A percentile compares a stretch with the other conserved stretches of the same genome.
phyloP scores from a whole-genome alignment of 2,329 filamentous ascomycete species.

The Talaromyces sp. region DNA sequence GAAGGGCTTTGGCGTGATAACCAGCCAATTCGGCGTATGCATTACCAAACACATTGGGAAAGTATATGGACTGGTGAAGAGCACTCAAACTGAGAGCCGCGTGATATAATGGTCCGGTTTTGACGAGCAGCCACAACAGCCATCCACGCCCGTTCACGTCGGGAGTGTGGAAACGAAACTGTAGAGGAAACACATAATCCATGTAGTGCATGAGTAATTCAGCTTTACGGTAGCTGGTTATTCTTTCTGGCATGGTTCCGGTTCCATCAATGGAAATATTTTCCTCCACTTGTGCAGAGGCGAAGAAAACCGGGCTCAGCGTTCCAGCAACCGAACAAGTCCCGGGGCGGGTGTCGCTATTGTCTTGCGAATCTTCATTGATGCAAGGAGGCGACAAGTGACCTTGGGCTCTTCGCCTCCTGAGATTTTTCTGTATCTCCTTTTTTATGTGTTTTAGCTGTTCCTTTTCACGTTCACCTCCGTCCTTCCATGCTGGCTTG shows the following conservation, averaged over 20 bases:
- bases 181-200: slow-evolving; percentile 14
- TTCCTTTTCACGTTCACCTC: not conserved
- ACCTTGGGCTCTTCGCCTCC: not conserved
- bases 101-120: slow-evolving; percentile 13
- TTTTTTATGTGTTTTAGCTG: not conserved
- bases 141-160: slow-evolving; percentile 11
- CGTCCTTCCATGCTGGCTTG: slow-evolving; percentile 6
- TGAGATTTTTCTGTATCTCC: not conserved
- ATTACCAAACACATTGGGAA: slow-evolving; percentile 1
- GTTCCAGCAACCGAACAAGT: not conserved
- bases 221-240: slow-evolving; percentile 11
- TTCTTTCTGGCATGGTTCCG: not conserved
- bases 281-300: not conserved
- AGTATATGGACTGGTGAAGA: slow-evolving; percentile 12
- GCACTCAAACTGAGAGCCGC: slow-evolving; percentile 15
- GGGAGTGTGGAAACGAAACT: slow-evolving; percentile 13
- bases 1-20: slow-evolving; percentile 12
- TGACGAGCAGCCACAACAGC: slow-evolving; percentile 13
- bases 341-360: not conserved
- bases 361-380: not conserved
- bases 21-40: slow-evolving; percentile 11
- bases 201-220: slow-evolving; percentile 16
- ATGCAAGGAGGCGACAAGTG: not conserved
- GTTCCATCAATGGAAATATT: not conserved
- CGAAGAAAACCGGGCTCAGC: not conserved